phyloP scores from a whole-genome alignment of 495 filamentous ascomycete genomes.

The Aspergillus heteromorphus region DNA sequence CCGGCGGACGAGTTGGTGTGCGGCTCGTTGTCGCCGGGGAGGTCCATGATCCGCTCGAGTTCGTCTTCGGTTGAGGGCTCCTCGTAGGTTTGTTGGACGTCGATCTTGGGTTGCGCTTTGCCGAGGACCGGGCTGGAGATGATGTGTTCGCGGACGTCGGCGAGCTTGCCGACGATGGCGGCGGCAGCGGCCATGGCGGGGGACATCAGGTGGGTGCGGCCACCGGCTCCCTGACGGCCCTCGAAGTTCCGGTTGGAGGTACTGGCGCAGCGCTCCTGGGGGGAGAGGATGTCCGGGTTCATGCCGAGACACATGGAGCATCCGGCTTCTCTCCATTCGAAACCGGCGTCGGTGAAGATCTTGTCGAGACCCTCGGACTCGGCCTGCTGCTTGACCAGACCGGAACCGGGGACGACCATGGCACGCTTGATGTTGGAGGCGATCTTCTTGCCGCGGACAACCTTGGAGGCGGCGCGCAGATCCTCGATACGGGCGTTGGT shows the following conservation, averaged over 20 bases:
- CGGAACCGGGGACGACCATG: slow-evolving; percentile 94
- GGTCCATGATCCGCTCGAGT: slow-evolving; percentile 70
- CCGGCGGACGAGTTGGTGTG: slow-evolving; percentile 50
- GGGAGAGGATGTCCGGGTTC: slow-evolving; percentile 97
- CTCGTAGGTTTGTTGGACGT: slow-evolving; percentile 59
- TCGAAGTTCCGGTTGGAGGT: slow-evolving; percentile 98
- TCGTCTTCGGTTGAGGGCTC: slow-evolving; percentile 72
- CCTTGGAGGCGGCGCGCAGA: slow-evolving; percentile 76
- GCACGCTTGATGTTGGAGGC: slow-evolving; percentile 85
- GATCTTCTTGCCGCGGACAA: slow-evolving; percentile 81
- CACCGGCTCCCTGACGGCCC: slow-evolving; percentile 88
- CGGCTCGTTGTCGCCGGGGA: slow-evolving; percentile 64
- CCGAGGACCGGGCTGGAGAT: slow-evolving; percentile 52
- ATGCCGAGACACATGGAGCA: slow-evolving; percentile 99
- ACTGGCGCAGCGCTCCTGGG: slow-evolving; percentile 86
- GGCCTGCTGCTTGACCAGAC: slow-evolving; percentile 88
- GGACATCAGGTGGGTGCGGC: slow-evolving; percentile 93
- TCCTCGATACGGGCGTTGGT: slow-evolving; percentile 97
- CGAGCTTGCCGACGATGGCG: slow-evolving; percentile 81
- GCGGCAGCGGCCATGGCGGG: slow-evolving; percentile 94
- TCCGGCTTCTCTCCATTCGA: slow-evolving; percentile 96
- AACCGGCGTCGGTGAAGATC: slow-evolving; percentile 86
- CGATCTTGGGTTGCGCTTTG: slow-evolving; percentile 50
- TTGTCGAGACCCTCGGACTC: slow-evolving; percentile 89
- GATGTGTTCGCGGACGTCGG: slow-evolving; percentile 80